Percentiles rank a stretch among this genome's conserved stretches.
Conservation (phyloP, 805 yeast species). For the Nematodospora valgi region DNA sequence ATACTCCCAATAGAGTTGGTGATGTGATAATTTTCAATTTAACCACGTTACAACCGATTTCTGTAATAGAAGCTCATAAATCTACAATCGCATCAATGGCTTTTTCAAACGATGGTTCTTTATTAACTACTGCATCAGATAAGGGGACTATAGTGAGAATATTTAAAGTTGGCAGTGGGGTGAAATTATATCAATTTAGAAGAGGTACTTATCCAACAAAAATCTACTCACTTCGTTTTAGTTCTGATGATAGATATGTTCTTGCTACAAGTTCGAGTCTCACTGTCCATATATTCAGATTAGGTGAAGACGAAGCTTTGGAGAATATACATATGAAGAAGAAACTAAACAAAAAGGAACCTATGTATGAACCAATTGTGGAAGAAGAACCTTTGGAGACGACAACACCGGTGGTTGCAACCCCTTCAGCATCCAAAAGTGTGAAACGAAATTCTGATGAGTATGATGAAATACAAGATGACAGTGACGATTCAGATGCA, state of each 20-base stretch:
- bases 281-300: slow-evolving; percentile 86
- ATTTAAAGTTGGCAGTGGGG: slow-evolving; percentile 65
- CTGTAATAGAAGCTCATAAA: slow-evolving; percentile 84
- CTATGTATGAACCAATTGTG: slow-evolving; percentile 23
- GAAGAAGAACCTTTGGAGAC: slow-evolving; percentile 23
- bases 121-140: slow-evolving; percentile 84
- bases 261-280: slow-evolving; percentile 88
- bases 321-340: slow-evolving; percentile 34
- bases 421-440: slow-evolving; percentile 4
- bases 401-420: neutral
- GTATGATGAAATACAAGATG: slow-evolving; percentile 17
- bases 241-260: slow-evolving; percentile 62
- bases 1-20: slow-evolving; percentile 51
- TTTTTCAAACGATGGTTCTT: slow-evolving; percentile 69
- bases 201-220: slow-evolving; percentile 84
- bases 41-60: slow-evolving; percentile 65
- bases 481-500: slow-evolving; percentile 23
- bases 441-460: slow-evolving; percentile 11
- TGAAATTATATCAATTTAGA: slow-evolving; percentile 67
- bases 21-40: slow-evolving; percentile 81
- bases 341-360: slow-evolving; percentile 12
- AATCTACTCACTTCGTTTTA: slow-evolving; percentile 74
- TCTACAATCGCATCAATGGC: slow-evolving; percentile 66
- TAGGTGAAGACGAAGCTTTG: slow-evolving; percentile 51
- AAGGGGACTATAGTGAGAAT: slow-evolving; percentile 90